Evolutionary conservation across 805 yeast genomes (phyloP), one percentile per base, ranked within the genome.

Genomic region (Schwanniomyces polymorphus): DNA sequence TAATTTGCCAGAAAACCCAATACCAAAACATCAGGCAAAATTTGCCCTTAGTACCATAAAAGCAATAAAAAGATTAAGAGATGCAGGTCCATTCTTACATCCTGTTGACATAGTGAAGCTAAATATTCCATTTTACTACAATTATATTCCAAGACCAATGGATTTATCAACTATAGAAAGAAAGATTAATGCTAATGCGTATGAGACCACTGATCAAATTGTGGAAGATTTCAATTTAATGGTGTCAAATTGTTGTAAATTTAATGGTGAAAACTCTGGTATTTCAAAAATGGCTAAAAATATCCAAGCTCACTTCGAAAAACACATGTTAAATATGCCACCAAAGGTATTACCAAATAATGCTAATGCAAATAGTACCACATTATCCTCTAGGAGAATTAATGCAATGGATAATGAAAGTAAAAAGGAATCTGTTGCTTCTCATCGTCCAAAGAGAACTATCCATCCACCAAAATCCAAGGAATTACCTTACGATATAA

Each of bases 391-490:
- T 46, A 57, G 55, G 41, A 48, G 50, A 23, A 56, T 55, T n/a
- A 45, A 51, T n/a, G 53, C 40, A 28, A 45, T 42, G 17, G 60
- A 57, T 23, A 56, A 52, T 31, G 52, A 53, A 16, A 26, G 35
- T 8, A 50, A 52, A 31, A 48, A 45, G 48, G 96, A 90, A 50
- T 82, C 86, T 27, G 75, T 79, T 6, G 82, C 85, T 21, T 88
- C 84, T 44, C 94, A 91, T 27, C 79, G 99, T 55, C 98, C 98
- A 33, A 92, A 92, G 68, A 82, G 99, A 56, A 94, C 90, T 56
- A 90, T 94, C 41, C 97, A 91, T 64, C 99, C 99, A 3, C 99
- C 99, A 45, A 86, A 88, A 61, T 88, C 97, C 27, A 89, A 89
- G 61, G 97, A 94, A 63, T 81, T 91, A 65, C 95, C 96, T 3